These are phyloP conservation scores for Sporobolomyces roseus DNA, from an alignment of 768 basidiomycete genomes.

Conservation along the genomic window DNA sequence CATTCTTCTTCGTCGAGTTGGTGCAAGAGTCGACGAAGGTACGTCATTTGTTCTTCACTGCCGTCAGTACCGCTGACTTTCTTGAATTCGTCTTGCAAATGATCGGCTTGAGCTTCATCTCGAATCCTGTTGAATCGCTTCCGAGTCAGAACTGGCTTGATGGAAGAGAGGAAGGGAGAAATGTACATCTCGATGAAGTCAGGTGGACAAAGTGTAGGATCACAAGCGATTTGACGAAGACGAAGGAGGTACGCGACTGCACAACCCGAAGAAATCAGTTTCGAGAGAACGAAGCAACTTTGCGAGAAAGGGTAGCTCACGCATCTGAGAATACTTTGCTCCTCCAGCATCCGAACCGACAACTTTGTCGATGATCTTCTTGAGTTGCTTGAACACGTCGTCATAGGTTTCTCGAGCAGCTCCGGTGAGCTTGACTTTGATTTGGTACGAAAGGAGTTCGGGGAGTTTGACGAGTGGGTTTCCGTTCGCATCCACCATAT, in stretches of 20 bases:
- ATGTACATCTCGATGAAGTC: constrained; percentile 59
- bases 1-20: constrained; percentile 30
- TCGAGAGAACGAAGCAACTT: constrained; percentile 30
- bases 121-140: constrained; percentile 18
- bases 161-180: not conserved
- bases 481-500: constrained; percentile 82
- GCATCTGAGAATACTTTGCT: constrained; percentile 13
- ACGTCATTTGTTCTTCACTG: constrained; percentile 17
- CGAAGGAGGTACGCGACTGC: constrained; percentile 78
- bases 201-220: constrained; percentile 68
- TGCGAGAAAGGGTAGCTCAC: too few relatives aligned
- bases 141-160: too few relatives aligned
- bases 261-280: not conserved
- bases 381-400: constrained; percentile 50
- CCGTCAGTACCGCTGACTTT: not conserved
- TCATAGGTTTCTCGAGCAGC: constrained; percentile 53
- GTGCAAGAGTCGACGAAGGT: constrained; percentile 11
- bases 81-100: constrained; percentile 21
- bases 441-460: constrained; percentile 70
- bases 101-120: constrained; percentile 13
- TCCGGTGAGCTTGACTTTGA: constrained; percentile 60
- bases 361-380: constrained; percentile 18
- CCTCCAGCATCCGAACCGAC: constrained; percentile 41
- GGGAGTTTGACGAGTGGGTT: constrained; percentile 71
- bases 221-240: constrained; percentile 73